Percentiles rank a stretch among this genome's conserved stretches.
These are phyloP conservation scores for Fusarium haematococcum DNA, from an alignment of 2,329 filamentous ascomycete species.

Conservation along the genomic window DNA sequence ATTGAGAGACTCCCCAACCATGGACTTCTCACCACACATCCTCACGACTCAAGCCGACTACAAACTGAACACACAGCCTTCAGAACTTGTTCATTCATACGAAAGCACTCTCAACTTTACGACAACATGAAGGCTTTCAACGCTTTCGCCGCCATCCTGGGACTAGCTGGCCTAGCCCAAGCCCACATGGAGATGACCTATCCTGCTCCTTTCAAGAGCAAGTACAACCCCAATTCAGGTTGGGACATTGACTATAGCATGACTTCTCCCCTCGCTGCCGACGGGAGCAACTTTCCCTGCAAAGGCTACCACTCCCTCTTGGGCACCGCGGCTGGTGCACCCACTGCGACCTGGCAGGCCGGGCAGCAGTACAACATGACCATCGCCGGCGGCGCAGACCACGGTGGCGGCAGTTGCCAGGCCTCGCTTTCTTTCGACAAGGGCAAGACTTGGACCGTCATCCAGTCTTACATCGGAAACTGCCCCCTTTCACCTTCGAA, in stretches of 20 bases:
- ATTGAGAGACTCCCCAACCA: not conserved
- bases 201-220: constrained; percentile 64
- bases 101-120: not conserved
- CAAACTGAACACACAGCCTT: not conserved
- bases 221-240: constrained; percentile 59
- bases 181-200: constrained; percentile 68
- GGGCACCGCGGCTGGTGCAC: constrained; percentile 60
- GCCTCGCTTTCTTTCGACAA: constrained; percentile 79
- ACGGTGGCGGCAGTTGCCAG: constrained; percentile 81
- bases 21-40: constrained; percentile 6
- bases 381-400: constrained; percentile 70
- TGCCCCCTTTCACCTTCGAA: constrained; percentile 59
- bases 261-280: constrained; percentile 71
- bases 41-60: not conserved
- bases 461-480: constrained; percentile 66
- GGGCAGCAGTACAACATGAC: constrained; percentile 73
- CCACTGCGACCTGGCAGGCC: constrained; percentile 70
- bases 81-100: not conserved
- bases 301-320: constrained; percentile 69
- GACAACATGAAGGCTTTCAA: constrained; percentile 24
- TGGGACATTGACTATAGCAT: constrained; percentile 76
- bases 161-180: constrained; percentile 56
- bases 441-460: constrained; percentile 75
- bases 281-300: constrained; percentile 79
- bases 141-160: constrained; percentile 52